Base-by-base conservation (phyloP, 1,284 basidiomycete genomes). In the Salmacisia buchloeana region DNA sequence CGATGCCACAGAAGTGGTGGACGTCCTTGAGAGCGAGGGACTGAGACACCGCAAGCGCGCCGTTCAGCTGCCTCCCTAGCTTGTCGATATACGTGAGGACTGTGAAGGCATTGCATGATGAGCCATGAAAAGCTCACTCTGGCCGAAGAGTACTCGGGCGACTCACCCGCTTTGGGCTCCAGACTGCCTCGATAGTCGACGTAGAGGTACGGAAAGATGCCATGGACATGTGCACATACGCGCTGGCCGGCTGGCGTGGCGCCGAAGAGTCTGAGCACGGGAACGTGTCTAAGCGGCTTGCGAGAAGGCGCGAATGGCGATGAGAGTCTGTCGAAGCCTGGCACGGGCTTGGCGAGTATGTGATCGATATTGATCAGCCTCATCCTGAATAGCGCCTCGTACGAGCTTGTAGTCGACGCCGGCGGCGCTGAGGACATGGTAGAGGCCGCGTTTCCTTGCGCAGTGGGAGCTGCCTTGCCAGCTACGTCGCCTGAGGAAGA, bases 171-270 rank as follows among this genome's bases (percentile, higher is more conserved):
- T 76, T 82, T 62, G 64, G 83, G 66, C 74, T 76, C 58, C 74
- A 79, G 43, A 67, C 64, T 69, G 25, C 70, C 74, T 21, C 63
- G 68, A 67, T 83, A 85, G 33, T 83, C 82, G 7, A 85, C 81
- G 73, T 82, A 85, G 70, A 83, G 83, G 74, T 85, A 85, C 0
- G 85, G 84, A 64, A 83, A 84, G 36, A 81, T 82, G 25, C 89
- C 85, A 81, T 97, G 94, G 27, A 97, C 83, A 82, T 97, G 90
- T 10, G 92, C 84, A 77, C 92, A 94, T 38, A 91, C 86, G 74
- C 88, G 89, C 76, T 87, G 83, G 2, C 91, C 89, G 1, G 82
- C 79, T 0, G 90, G 89, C 1, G 91, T 90, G 18, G 87, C 83
- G 18, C 94, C 94, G 80, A 89, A 97, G 62, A 97, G 88, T 59